Base-by-base conservation (phyloP, 2,329 filamentous ascomycete species). In the Penicillium sp. region DNA sequence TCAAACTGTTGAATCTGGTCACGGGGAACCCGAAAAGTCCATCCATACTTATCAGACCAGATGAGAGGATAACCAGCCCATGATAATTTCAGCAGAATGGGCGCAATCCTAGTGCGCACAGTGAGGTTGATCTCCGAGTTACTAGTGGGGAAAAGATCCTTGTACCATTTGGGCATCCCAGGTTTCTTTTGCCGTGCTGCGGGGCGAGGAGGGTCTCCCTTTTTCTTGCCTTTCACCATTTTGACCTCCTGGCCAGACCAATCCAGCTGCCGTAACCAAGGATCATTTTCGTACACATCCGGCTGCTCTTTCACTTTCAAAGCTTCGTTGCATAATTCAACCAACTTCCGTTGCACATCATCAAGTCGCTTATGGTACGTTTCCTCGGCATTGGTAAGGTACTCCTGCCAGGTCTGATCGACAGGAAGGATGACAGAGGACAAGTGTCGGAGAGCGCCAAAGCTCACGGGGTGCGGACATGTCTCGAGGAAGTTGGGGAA, bases 401-500 rank as follows among this genome's bases (percentile, higher is more conserved):
- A 98, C 1, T 82, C 75, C 52, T 92, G 81, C 95, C 95, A 98
- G 0, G 87, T 84, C 61, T 86, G 81, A 67, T 97, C 83, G 39
- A 97, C 87, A 0, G 93, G 93, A 6, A 98, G 75, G 42, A 97
- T 95, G 56, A 95, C 90, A 0, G 91, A 87, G 0, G 91, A 90
- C n/a, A 98, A 78, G 67, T 97, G 93, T 13, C 93, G 82, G 15
- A 98, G 77, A 1, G 93, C 93, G 2, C 89, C 92, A 64, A 98
- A 98, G 71, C 91, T 97, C 63, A 98, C 93, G 0, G 93, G 93
- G 70, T 98, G 95, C 0, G 93, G 93, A 65, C 93, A 98, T 24
- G 88, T 88, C 39, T 89, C 78, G 18, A 96, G 75, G 62, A 96
- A 98, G 50, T 87, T 86, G 1, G 90, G 89, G 55, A 98, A 93